Evolutionary conservation across 129 eudicot species (phyloP), one percentile per base, ranked within the genome.

Genomic region (Flaveria brownii): DNA sequence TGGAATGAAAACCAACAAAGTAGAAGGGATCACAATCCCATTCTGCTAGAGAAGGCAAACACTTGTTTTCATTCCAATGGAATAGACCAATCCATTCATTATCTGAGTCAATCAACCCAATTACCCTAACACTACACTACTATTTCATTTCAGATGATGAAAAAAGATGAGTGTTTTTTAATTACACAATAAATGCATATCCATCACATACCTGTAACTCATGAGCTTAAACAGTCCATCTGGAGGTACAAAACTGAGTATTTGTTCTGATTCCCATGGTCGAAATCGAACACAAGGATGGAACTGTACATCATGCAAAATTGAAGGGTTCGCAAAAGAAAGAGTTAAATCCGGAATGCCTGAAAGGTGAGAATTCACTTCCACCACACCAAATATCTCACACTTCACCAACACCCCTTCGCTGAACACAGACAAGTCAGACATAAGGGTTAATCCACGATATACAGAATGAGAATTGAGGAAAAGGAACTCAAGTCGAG

Each of bases 151-250:
- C 7, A 36, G 7, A 36, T 36, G 41, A 36, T 36, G 41, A 36
- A 5, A 36, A 36, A 36, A 5, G 41, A 36, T 36, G 41, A 33
- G 39, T 36, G 41, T 7, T 36, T 36, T 5, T 36, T 36, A 36
- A 36, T 36, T 36, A 5, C 41, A 36, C 41, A 36, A 36, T 5
- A 1, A 5, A 4, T 4, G 41, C 41, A 56, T 50, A 60, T 26
- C 51, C 46, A 70, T 43, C 42, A 59, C 70, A 51, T 33, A 94
- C 99, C 99, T 91, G 96, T 94, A 94, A 71, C 88, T 91, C 97
- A 94, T 87, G 80, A 94, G 96, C 93, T 94, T 94, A 80, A 94
- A 94, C 15, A 85, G 86, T 60, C 99, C 99, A 85, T 91, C 99
- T 61, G 99, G 99, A 64, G 99, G 99, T 60, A 94, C 98, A 87